phyloP scores from a whole-genome alignment of 2,329 filamentous ascomycete genomes.

The Xylaria sp. region DNA sequence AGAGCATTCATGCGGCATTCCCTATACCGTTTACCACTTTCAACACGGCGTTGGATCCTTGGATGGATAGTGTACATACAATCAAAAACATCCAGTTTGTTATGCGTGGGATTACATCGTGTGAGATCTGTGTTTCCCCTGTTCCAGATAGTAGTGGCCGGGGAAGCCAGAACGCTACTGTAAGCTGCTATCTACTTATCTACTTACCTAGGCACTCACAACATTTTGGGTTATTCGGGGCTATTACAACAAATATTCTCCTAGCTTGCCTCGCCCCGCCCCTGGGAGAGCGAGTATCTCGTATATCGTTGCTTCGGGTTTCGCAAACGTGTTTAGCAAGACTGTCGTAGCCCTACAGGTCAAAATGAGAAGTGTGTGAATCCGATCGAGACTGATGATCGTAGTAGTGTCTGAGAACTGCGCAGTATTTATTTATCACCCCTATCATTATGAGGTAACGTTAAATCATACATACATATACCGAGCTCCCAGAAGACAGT shows the following conservation, averaged over 20 bases:
- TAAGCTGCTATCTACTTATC: slow-evolving; percentile 4
- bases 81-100: neutral
- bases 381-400: too few species aligned
- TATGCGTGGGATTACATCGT: neutral
- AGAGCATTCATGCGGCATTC: slow-evolving; percentile 22
- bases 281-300: neutral
- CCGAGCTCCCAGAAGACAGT: neutral
- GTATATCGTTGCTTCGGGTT: too few species aligned
- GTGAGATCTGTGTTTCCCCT: neutral
- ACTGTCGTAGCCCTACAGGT: too few species aligned
- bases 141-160: neutral
- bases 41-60: slow-evolving; percentile 12
- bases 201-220: slow-evolving; percentile 2
- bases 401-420: too few species aligned
- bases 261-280: neutral
- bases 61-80: neutral
- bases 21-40: slow-evolving; percentile 16
- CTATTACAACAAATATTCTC: neutral
- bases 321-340: too few species aligned
- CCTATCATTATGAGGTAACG: neutral
- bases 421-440: neutral
- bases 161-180: neutral
- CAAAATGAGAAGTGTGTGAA: too few species aligned
- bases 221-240: slow-evolving; percentile 3
- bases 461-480: neutral